phyloP scores from a whole-genome alignment of 495 filamentous ascomycete genomes.

The Pyrenula massariospora region DNA sequence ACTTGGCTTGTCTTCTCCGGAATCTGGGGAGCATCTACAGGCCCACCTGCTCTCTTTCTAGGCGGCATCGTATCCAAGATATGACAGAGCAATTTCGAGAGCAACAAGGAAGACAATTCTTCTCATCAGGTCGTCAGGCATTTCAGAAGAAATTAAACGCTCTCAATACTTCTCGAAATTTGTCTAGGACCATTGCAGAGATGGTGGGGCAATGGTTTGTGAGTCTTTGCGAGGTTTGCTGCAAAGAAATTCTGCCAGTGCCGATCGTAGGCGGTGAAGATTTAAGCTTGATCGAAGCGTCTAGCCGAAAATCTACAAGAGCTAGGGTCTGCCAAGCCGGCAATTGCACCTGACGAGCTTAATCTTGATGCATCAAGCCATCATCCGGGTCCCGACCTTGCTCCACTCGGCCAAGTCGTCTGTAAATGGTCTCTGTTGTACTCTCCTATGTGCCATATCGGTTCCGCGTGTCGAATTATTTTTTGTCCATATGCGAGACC shows the following conservation, averaged over 20 bases:
- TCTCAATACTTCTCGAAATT: neutral
- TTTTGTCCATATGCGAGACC: too few species aligned
- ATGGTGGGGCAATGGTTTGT: neutral
- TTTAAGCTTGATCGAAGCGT: conserved; percentile 1
- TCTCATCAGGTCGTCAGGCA: too few species aligned
- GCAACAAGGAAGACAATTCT: neutral
- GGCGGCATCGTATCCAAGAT: neutral
- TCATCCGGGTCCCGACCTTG: too few species aligned
- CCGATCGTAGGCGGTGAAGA: conserved; percentile 1
- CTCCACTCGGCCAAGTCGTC: too few species aligned
- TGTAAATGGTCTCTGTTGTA: too few species aligned
- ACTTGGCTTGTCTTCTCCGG: neutral
- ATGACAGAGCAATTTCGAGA: neutral
- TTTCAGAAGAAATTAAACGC: neutral
- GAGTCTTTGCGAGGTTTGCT: neutral
- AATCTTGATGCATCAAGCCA: too few species aligned
- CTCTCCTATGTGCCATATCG: too few species aligned
- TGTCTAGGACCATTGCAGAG: neutral
- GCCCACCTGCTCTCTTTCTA: neutral
- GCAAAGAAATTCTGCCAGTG: neutral
- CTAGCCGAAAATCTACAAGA: too few species aligned
- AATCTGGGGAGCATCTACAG: neutral
- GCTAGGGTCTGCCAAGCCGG: too few species aligned
- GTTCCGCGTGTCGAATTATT: too few species aligned
- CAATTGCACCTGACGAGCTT: too few species aligned